These are phyloP conservation scores for Mrakia hoshinonis DNA, from an alignment of 768 basidiomycete species.

Conservation along the genomic window DNA sequence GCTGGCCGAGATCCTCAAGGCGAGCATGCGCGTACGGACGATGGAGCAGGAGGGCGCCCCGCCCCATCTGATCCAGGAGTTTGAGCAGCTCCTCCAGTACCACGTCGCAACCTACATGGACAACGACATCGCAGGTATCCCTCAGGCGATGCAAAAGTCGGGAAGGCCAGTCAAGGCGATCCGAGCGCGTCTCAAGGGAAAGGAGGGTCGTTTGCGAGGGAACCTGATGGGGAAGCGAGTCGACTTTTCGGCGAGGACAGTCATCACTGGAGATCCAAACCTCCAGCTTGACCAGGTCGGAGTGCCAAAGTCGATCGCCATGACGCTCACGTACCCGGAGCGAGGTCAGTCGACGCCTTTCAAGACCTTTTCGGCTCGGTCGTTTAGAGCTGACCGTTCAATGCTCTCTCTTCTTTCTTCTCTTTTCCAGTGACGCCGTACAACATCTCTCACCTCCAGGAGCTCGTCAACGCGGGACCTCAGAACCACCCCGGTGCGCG, in stretches of 20 bases:
- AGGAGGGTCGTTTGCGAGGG: slow-evolving; percentile 93
- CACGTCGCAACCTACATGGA: slow-evolving; percentile 99
- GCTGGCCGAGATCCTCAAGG: slow-evolving; percentile 90
- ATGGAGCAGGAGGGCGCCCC: slow-evolving; percentile 96
- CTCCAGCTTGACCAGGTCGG: slow-evolving; percentile 93
- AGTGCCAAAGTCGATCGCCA: slow-evolving; percentile 87
- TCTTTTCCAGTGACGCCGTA: slow-evolving; percentile 73
- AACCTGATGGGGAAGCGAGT: slow-evolving; percentile 99
- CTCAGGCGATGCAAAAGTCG: slow-evolving; percentile 93
- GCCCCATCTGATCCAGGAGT: slow-evolving; percentile 88
- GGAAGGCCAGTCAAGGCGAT: slow-evolving; percentile 97
- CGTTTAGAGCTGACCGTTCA: slow-evolving; percentile 3
- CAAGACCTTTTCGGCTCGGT: background rate
- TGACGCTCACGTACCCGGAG: slow-evolving; percentile 96
- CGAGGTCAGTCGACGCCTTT: slow-evolving; percentile 52
- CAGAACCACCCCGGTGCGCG: slow-evolving; percentile 90
- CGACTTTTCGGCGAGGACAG: slow-evolving; percentile 96
- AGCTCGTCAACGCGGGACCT: slow-evolving; percentile 89
- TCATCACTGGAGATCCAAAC: slow-evolving; percentile 98
- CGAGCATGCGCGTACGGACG: slow-evolving; percentile 80
- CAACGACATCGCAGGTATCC: slow-evolving; percentile 96
- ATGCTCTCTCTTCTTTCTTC: background rate
- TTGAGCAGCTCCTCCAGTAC: slow-evolving; percentile 90
- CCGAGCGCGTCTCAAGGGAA: slow-evolving; percentile 93
- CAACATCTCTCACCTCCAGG: slow-evolving; percentile 88